Evolutionary conservation across 768 basidiomycete species (phyloP), one percentile per base, ranked within the genome.

Genomic region (Phaffia australis): DNA sequence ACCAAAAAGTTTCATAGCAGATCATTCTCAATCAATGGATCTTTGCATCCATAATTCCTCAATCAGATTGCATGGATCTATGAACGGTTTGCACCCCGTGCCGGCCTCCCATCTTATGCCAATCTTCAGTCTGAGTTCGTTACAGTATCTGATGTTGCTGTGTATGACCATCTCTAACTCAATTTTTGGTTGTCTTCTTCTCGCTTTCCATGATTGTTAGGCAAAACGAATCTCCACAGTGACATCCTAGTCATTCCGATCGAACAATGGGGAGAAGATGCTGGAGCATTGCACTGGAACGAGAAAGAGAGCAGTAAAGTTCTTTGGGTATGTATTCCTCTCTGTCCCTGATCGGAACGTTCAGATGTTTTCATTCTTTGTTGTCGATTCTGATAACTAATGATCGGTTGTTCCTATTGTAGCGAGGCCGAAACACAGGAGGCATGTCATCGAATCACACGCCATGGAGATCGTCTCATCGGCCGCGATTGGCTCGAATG

Each of bases 41-140:
- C 68, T 77, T 25, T 79, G 78, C 71, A 62, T 72, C 15, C 74
- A 78, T 61, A 76, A 56, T 69, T 70, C 51, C 71, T 76, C 65
- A 69, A 69, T n/a, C 60, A 42, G 35, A 42, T 42, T 75, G 29
- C 78, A 78, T 71, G 78, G 78, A 14, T 72, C 75, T 61, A 74
- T 76, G 18, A 65, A 72, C 8, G 69, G 70, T 11, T 66, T 69
- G 25, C 69, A 71, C 11, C 70, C 74, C 48, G 69, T 70, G n/a
- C 75, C 74, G 63, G 42, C 49, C 6, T 18, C 48, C 23, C 56
- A 56, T 14, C 64, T 75, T 29, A 70, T 68, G n/a, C 73, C 75
- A 8, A 70, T 75, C 23, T 75, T 73, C 60, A 69, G 68, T 35
- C 66, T 74, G 11, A 71, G 71, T 65, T 73, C 74, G 21, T 55